phyloP scores from a whole-genome alignment of 2,329 filamentous ascomycete species.

The Colletotrichum sp. region DNA sequence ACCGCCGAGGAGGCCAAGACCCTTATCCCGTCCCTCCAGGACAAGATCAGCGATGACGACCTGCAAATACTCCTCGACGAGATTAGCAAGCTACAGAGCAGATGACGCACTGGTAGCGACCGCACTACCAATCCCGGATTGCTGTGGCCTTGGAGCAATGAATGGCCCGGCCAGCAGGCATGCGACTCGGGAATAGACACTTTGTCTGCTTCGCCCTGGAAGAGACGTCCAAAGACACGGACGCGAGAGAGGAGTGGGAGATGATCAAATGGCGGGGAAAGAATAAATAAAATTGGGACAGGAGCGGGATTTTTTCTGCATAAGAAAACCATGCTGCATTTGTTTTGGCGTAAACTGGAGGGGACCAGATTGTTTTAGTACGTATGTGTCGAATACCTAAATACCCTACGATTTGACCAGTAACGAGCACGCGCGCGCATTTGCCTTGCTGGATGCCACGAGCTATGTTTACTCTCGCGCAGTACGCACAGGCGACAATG shows the following conservation, averaged over 20 bases:
- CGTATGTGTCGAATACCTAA: slow-evolving; percentile 22
- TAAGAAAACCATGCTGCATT: slow-evolving; percentile 16
- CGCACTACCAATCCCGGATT: not conserved
- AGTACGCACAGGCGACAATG: not conserved
- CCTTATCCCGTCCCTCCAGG: slow-evolving; percentile 84
- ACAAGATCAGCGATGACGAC: slow-evolving; percentile 91
- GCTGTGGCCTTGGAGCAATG: not conserved
- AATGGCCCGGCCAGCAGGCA: not conserved
- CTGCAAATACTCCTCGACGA: slow-evolving; percentile 89
- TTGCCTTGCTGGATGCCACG: not conserved
- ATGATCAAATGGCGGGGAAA: not conserved
- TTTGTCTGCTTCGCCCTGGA: not conserved
- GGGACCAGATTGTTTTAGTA: slow-evolving; percentile 19
- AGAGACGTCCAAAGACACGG: not conserved
- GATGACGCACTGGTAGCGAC: slow-evolving; percentile 16
- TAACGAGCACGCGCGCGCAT: not conserved
- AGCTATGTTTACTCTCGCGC: not conserved
- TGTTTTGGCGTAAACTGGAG: slow-evolving; percentile 20
- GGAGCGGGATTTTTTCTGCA: slow-evolving; percentile 2
- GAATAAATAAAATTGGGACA: not conserved
- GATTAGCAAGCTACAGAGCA: slow-evolving; percentile 76
- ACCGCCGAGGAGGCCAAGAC: slow-evolving; percentile 95
- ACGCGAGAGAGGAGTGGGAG: not conserved
- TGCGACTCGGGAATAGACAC: not conserved
- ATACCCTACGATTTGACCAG: slow-evolving; percentile 18